Base-by-base conservation (phyloP, 208 protist species). In the Acanthamoeba sp. region DNA sequence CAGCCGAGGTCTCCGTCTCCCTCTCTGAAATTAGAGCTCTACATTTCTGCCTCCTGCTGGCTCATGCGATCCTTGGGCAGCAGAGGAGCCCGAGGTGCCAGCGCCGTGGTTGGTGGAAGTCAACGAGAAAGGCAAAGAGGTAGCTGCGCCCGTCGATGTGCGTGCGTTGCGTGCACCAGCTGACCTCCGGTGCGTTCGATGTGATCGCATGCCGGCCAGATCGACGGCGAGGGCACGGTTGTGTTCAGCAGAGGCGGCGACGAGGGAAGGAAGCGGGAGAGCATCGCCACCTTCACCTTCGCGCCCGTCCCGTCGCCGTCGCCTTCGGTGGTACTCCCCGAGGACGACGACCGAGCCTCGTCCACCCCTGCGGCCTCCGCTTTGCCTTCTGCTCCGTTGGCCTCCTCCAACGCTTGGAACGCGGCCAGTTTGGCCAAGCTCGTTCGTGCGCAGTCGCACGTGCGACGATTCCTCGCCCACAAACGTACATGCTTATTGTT, bases 201-300 rank as follows among this genome's bases (percentile, higher is more conserved):
- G n/a, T n/a, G n/a, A n/a, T n/a, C 18, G n/a, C n/a, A 38, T 40
- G 9, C 5, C 66, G 18, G n/a, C 3, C 34, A 76, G 66, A 76
- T 76, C 34, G 18, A 38, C 12, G 66, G 66, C 34, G 66, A 76
- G 66, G 66, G 66, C 9, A 76, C 66, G 66, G 66, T 76, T 2
- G 66, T 76, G 9, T 76, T 76, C 38, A 29, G 66, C 18, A 7
- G 66, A 16, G 66, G 27, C 27, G 66, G 27, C 12, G 55, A 62
- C 2, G 55, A 27, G 55, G 22, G 55, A 3, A 76, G 27, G 9
- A 76, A 76, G 29, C 66, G 66, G n/a, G 66, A 76, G 29, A 38
- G 66, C 66, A 76, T 76, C 34, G 66, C 66, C 66, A 76, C 66
- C 32, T 76, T 76, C 66, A 32, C 66, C 34, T 76, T 76, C 27